Base-by-base conservation (phyloP, 148 eudicot species). In the Camellia lanceoleosa region DNA sequence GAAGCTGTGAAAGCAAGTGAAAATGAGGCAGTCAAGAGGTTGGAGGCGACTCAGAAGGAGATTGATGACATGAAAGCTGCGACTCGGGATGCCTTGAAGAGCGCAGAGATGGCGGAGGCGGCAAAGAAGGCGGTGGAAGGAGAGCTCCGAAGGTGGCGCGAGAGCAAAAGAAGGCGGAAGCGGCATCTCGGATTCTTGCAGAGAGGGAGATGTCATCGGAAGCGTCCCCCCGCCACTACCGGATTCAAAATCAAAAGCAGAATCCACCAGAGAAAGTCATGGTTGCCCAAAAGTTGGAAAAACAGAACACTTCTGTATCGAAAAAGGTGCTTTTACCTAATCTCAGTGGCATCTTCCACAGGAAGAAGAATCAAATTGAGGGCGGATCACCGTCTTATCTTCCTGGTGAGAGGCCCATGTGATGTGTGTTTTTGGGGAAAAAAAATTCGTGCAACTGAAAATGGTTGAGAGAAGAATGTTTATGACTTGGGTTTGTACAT, bases 1-100 rank as follows among this genome's bases (percentile, higher is more conserved):
- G 98, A 91, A 77, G 97, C 97, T 46, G 89, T 97, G 74, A 92
- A 87, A 84, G 98, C 98, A 19, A 91, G 99, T 78, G 97, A 97
- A 80, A 87, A 87, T 51, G 99, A 94, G 85, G 97, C 94, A 47
- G 60, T 90, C 30, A 84, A 92, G 87, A 90, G 77, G 79, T 80
- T 97, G 74, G 97, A 90, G 78, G 88, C 87, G 20, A 74, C 89
- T 47, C 84, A 86, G 77, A 91, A 92, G 85, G 99, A 97, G 85
- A 90, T 92, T 10, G 87, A 85, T 49, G 94, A 88, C 10, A 86
- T 88, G 84, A 91, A 90, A 79, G 86, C 86, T 62, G 91, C 92
- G 15, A 91, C 93, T 19, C 84, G 84, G 69, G 97, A 86, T 44
- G 94, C 95, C 8, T 64, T 94, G 80, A 94, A 85, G 87, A 91